Evolutionary conservation across 345 rosid genomes (phyloP).

Genomic region (Melastoma malabathricum): DNA sequence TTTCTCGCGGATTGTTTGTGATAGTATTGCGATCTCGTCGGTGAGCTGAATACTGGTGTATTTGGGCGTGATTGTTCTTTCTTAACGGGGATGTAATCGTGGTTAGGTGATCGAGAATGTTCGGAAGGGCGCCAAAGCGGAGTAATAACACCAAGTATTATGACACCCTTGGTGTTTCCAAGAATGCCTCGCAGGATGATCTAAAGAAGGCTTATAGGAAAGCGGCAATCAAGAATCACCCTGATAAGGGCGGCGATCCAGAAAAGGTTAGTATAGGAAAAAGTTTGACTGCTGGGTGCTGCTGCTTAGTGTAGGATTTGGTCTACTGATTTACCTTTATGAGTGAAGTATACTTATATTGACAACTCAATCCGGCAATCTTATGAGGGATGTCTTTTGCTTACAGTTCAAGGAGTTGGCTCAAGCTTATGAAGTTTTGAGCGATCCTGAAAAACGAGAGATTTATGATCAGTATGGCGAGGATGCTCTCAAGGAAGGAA

Average conservation of each 20-base stretch:
- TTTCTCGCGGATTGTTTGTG: too few species aligned
- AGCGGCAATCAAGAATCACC: constrained; percentile 45
- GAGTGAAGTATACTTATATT: too few species aligned
- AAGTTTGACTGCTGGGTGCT: too few species aligned
- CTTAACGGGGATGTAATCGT: too few species aligned
- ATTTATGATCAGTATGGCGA: constrained; percentile 74
- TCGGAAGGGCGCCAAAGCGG: constrained; percentile 41
- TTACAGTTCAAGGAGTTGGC: constrained; percentile 63
- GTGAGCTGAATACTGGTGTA: too few species aligned
- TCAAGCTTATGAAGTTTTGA: constrained; percentile 69
- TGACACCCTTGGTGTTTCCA: constrained; percentile 33
- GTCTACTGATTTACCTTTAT: too few species aligned
- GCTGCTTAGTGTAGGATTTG: too few species aligned
- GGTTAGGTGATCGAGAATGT: constrained; percentile 17
- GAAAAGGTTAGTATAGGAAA: constrained; percentile 29
- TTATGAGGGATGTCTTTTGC: not conserved
- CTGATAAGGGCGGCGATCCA: constrained; percentile 48
- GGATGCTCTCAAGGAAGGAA: constrained; percentile 83
- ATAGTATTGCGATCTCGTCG: too few species aligned
- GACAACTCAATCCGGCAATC: too few species aligned
- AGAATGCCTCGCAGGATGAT: constrained; percentile 33
- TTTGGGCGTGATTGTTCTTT: too few species aligned
- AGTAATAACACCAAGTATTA: constrained; percentile 40
- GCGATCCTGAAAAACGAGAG: constrained; percentile 71
- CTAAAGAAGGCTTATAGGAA: constrained; percentile 41